Evolutionary conservation across 2,329 filamentous ascomycete genomes (phyloP).

Genomic region (Neonectria magnoliae): DNA sequence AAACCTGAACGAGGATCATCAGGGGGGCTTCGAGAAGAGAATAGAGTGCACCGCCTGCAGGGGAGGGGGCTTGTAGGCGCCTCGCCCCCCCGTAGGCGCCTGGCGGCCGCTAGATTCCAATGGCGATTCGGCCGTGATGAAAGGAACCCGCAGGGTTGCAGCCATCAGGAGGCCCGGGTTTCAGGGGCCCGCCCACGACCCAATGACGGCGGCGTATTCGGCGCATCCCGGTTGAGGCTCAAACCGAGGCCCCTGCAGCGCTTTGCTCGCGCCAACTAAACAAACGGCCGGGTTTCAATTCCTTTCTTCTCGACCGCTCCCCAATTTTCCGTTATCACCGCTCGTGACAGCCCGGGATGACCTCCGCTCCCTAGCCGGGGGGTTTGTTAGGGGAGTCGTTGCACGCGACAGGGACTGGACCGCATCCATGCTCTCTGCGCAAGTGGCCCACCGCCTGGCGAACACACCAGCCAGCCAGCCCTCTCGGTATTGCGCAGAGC

Average conservation of each 20-base stretch:
- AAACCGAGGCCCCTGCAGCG: conserved; percentile 27
- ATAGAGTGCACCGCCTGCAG: not conserved
- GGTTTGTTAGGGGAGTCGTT: not conserved
- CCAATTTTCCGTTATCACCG: conserved; percentile 26
- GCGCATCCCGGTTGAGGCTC: conserved; percentile 31
- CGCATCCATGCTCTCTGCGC: not conserved
- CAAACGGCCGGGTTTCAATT: conserved; percentile 16
- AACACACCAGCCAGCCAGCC: not conserved
- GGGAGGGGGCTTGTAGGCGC: no score
- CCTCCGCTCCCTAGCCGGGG: not conserved
- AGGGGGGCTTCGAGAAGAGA: not conserved
- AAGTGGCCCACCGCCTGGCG: no score
- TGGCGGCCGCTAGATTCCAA: conserved; percentile 29
- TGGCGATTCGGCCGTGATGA: conserved; percentile 33
- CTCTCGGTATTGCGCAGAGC: not conserved
- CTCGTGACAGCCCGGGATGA: not conserved
- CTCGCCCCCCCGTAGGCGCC: not conserved
- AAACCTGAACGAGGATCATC: not conserved
- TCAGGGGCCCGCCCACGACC: conserved; percentile 23
- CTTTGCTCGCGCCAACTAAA: not conserved
- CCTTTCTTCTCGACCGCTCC: not conserved
- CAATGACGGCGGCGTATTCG: conserved; percentile 23
- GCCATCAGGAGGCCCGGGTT: conserved; percentile 24
- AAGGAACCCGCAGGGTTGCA: conserved; percentile 23
- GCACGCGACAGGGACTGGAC: not conserved